Conservation (phyloP, 2,329 filamentous ascomycete genomes). For the Penicillium aurantiogriseum region DNA sequence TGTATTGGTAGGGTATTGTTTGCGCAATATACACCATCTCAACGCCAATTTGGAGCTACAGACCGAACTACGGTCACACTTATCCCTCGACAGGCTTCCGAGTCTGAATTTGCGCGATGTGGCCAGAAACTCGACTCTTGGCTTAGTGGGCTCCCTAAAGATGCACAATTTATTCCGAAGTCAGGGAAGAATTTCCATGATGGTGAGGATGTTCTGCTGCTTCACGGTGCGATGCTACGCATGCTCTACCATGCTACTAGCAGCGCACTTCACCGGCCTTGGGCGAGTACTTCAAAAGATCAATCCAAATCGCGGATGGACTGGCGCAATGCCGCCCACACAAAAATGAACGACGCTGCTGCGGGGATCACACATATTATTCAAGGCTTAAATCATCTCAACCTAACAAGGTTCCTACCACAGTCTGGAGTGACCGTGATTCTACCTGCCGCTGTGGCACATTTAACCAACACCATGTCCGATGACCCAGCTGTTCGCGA, state of each 20-base stretch:
- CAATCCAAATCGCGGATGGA: conserved; percentile 47
- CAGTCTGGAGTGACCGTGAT: conserved; percentile 84
- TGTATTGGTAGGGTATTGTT: conserved; percentile 82
- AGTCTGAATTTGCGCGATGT: conserved; percentile 71
- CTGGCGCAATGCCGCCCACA: conserved; percentile 70
- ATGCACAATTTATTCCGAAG: conserved; percentile 67
- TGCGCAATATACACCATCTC: conserved; percentile 82
- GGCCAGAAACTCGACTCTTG: conserved; percentile 74
- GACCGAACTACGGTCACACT: conserved; percentile 76
- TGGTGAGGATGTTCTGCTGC: conserved; percentile 49
- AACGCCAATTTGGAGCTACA: conserved; percentile 67
- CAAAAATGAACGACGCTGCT: conserved; percentile 77
- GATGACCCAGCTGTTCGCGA: conserved; percentile 67
- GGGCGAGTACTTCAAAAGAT: conserved; percentile 62
- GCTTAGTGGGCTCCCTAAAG: conserved; percentile 66
- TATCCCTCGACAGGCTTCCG: conserved; percentile 75
- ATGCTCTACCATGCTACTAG: conserved; percentile 89
- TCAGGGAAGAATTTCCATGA: conserved; percentile 57
- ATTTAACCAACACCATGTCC: conserved; percentile 81
- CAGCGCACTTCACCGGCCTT: conserved; percentile 83
- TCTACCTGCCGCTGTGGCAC: conserved; percentile 83
- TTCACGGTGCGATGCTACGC: conserved; percentile 79
- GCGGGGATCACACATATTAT: conserved; percentile 77
- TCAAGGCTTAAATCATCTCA: conserved; percentile 66
- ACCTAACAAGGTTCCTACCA: conserved; percentile 72